These are phyloP conservation scores for Panellus pusillus DNA, from an alignment of 768 basidiomycete species.

Conservation along the genomic window DNA sequence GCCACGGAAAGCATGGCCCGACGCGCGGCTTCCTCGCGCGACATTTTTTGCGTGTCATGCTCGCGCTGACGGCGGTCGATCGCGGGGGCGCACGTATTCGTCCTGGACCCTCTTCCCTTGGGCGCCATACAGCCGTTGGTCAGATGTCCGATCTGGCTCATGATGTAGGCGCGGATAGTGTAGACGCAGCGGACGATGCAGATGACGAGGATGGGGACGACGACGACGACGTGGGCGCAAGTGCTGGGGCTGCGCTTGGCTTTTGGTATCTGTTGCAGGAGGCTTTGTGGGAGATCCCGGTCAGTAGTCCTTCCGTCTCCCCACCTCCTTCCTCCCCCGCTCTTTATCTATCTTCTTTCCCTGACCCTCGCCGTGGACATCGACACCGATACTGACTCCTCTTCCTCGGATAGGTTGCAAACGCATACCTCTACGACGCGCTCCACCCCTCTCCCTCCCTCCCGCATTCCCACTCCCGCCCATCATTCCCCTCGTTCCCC, in stretches of 20 bases:
- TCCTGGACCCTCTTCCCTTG: no score
- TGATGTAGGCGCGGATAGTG: background rate
- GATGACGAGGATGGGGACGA: constrained; percentile 88
- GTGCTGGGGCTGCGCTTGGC: constrained; percentile 77
- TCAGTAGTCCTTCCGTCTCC: constrained; percentile 33
- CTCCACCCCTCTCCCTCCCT: background rate
- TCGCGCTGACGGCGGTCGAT: constrained; percentile 67
- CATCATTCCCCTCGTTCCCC: background rate
- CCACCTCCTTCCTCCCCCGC: no score
- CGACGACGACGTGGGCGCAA: constrained; percentile 56
- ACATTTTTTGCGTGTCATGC: constrained; percentile 65
- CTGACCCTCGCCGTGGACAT: constrained; percentile 1
- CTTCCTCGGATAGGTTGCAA: background rate
- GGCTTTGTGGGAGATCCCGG: constrained; percentile 58
- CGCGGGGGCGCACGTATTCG: constrained; percentile 10
- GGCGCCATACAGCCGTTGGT: no score
- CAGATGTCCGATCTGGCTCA: no score
- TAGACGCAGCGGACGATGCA: constrained; percentile 66
- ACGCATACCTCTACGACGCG: constrained; percentile 9
- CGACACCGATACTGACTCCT: background rate
- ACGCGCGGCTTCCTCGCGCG: constrained; percentile 46
- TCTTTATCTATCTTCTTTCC: background rate
- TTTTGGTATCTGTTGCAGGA: constrained; percentile 95
- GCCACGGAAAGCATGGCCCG: background rate
- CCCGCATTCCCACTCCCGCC: background rate